These are phyloP conservation scores for Pseudonitzschia pungens DNA, from an alignment of 108 stramenopile species.

Conservation along the genomic window DNA sequence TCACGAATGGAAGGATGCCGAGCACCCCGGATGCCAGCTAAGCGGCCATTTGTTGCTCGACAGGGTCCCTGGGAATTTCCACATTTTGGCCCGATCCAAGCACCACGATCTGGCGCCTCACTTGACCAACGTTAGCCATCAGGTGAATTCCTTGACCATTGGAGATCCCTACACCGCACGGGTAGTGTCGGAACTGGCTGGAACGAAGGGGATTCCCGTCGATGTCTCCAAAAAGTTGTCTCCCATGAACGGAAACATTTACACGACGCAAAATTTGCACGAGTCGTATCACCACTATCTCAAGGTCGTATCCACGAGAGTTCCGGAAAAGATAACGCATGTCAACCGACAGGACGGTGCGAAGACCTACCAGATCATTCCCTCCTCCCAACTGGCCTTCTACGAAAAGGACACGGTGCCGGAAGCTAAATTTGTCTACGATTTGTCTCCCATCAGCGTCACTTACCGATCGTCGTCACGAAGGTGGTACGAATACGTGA, in stretches of 20 bases:
- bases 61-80: conserved; percentile 96
- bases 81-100: conserved; percentile 79
- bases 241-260: conserved; percentile 83
- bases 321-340: conserved; percentile 30
- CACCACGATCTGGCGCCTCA: conserved; percentile 84
- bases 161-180: conserved; percentile 25
- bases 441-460: conserved; percentile 84
- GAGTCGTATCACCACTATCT: conserved; percentile 93
- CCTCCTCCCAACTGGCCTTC: conserved; percentile 67
- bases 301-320: conserved; percentile 76
- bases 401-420: conserved; percentile 70
- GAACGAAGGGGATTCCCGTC: conserved; percentile 19
- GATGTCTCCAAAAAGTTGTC: conserved; percentile 50
- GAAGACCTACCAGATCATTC: conserved; percentile 70
- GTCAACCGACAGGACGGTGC: conserved; percentile 31
- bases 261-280: conserved; percentile 67
- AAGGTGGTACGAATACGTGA: conserved; percentile 94
- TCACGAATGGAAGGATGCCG: conserved; percentile 49
- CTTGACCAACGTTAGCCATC: conserved; percentile 89
- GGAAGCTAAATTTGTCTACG: conserved; percentile 72
- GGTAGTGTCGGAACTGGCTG: conserved; percentile 8
- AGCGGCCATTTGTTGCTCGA: conserved; percentile 83
- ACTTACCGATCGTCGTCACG: conserved; percentile 51
- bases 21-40: conserved; percentile 90
- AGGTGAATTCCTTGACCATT: conserved; percentile 86